Evolutionary conservation across 495 filamentous ascomycete genomes (phyloP), one percentile per base, ranked within the genome.

Genomic region (Tuber umbilicatum): DNA sequence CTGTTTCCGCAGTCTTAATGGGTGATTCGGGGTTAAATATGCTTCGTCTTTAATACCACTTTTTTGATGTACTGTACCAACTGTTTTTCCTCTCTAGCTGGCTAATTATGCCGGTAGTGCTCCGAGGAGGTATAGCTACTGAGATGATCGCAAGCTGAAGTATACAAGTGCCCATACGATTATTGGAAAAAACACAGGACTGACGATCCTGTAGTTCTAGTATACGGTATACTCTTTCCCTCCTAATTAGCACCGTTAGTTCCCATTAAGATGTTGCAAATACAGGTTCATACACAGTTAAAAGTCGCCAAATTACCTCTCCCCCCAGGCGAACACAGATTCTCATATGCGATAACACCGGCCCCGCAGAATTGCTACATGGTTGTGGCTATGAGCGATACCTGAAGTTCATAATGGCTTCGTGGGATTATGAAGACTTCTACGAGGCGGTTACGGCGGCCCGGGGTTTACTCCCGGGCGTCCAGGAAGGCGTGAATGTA

Each of bases 141-240:
- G 90, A 85, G 37, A 78, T 31, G 89, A 92, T 82, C 94, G 92
- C 0, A 92, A 91, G 69, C 90, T 92, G 47, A 89, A 79, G 81
- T 89, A 94, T 23, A 94, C 89, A 74, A 89, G 89, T 40, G 82
- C 84, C 79, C 87, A 88, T 74, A 93, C 90, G 70, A 93, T 79
- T 39, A 94, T 81, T 31, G 92, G 89, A 1, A 90, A 91, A 17
- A 95, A 83, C 83, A 91, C 86, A 17, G 93, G 90, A n/a, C 91
- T 93, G 14, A 87, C 92, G 85, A 95, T 88, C 91, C 93, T 94
- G 70, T 93, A 81, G 40, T 92, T 87, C 92, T 92, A 94, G 78
- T 91, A 91, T 5, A n/a, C n/a, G n/a, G n/a, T n/a, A 93, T 83
- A 7, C 88, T 82, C 21, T 80, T 84, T 41, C 79, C 75, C 88